A percentile compares a stretch with the other conserved stretches of the same genome.
These are phyloP conservation scores for Colletotrichum musae DNA, from an alignment of 2,329 filamentous ascomycete genomes.

Conservation along the genomic window DNA sequence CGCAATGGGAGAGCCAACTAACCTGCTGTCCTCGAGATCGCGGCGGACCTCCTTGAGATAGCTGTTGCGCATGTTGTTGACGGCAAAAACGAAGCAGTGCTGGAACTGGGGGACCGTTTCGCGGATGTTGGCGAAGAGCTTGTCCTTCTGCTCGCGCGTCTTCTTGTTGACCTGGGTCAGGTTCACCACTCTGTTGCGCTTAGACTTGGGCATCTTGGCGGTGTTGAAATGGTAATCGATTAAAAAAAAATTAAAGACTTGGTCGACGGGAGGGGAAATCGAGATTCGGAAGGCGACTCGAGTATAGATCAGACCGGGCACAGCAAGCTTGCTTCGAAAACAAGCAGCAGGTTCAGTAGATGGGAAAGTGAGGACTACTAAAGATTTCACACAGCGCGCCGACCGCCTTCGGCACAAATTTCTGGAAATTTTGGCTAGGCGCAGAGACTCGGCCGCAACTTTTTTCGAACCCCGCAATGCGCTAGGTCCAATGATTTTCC, in stretches of 20 bases:
- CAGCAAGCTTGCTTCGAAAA: background rate
- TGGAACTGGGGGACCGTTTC: constrained; percentile 88
- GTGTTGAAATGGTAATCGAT: constrained; percentile 10
- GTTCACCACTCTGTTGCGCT: constrained; percentile 90
- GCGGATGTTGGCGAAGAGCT: constrained; percentile 90
- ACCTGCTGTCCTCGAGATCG: constrained; percentile 89
- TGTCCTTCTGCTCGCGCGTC: constrained; percentile 90
- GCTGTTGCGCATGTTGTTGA: constrained; percentile 98
- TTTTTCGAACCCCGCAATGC: constrained; percentile 44
- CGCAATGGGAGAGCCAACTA: constrained; percentile 49
- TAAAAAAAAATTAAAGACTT: background rate
- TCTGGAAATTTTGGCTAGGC: constrained; percentile 39
- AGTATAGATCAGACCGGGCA: background rate
- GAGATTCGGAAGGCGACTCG: background rate
- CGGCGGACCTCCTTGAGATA: constrained; percentile 92
- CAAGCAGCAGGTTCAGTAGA: background rate
- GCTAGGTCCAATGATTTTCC: constrained; percentile 43
- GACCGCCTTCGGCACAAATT: constrained; percentile 42
- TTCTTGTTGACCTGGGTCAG: constrained; percentile 95
- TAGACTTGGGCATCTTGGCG: constrained; percentile 91
- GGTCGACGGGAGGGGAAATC: background rate
- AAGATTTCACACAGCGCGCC: constrained; percentile 37
- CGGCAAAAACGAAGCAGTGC: constrained; percentile 92
- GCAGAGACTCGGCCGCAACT: constrained; percentile 35
- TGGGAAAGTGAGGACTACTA: constrained; percentile 11